phyloP scores from a whole-genome alignment of 352 stramenopile species.

The Globisporangium nagaii region DNA sequence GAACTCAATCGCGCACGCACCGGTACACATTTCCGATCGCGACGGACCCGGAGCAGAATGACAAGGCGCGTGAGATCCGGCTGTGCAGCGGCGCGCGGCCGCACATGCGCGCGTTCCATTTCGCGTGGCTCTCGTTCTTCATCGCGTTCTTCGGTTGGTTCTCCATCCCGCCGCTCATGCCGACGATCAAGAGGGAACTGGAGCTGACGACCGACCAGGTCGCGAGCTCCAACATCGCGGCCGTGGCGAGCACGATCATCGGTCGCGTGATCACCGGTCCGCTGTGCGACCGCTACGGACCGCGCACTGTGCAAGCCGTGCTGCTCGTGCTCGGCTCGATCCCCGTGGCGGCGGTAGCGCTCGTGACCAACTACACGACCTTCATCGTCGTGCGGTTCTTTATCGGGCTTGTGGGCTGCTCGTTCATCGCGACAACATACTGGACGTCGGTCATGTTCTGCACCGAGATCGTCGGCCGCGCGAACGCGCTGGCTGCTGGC shows the following conservation, averaged over 20 bases:
- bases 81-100: constrained; percentile 58
- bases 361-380: constrained; percentile 70
- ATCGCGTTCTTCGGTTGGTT: constrained; percentile 95
- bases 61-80: constrained; percentile 52
- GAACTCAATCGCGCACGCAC: neutral
- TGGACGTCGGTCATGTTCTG: constrained; percentile 94
- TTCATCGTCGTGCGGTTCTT: constrained; percentile 90
- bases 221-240: constrained; percentile 88
- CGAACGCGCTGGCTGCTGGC: constrained; percentile 88
- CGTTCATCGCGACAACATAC: constrained; percentile 92
- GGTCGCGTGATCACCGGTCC: constrained; percentile 87
- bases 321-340: constrained; percentile 80
- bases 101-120: constrained; percentile 94
- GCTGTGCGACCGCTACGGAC: constrained; percentile 90
- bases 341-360: constrained; percentile 73
- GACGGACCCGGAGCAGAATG: constrained; percentile 19
- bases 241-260: constrained; percentile 87
- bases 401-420: constrained; percentile 91
- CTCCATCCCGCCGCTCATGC: constrained; percentile 90
- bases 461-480: constrained; percentile 89
- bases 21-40: constrained; percentile 5
- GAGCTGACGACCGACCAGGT: constrained; percentile 81
- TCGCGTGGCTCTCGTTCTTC: constrained; percentile 92
- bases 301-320: constrained; percentile 71
- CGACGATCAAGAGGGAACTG: constrained; percentile 87